Base-by-base conservation (phyloP, 352 stramenopile species). In the Pythium scleroteichum region DNA sequence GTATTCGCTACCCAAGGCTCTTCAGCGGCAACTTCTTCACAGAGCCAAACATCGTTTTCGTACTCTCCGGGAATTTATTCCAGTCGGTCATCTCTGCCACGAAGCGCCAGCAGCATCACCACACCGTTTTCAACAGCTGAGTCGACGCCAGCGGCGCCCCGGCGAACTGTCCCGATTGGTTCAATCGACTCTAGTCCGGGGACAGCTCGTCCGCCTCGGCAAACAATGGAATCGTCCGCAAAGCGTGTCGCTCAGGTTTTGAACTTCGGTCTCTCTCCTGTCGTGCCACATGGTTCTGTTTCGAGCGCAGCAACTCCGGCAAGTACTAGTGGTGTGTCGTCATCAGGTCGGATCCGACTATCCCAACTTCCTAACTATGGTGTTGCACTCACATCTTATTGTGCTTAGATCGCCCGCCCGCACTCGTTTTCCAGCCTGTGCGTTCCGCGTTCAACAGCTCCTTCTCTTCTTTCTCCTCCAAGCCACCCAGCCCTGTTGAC, bases 61-160 rank as follows among this genome's bases (percentile, higher is more conserved):
- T 92, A 92, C 54, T 80, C 72, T 20, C 83, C 83, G 17, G 83
- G 81, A 13, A 88, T 90, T 44, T 90, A 76, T 54, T 92, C 83
- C 14, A 79, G 75, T 29, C 78, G 69, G 17, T 73, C 74, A 14
- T 67, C 72, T 0, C 80, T 80, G 57, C 76, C 72, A 8, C 73
- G 71, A 17, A 65, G 27, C 40, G 66, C 63, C 42, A 64, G 38
- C 27, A 72, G 61, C 17, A 68, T 59, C 13, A 69, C 67, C 26
- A 70, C 27, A 8, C 10, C 52, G 6, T 49, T 41, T 13, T 40
- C 51, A 26, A 23, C 40, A 6, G 29, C 33, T 24, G 39, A 59
- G 0, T 23, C 49, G 14, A 64, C 63, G 27, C 46, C n/a, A 68
- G 26, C 27, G 7, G 23, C 24, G 16, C 23, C 22, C 4, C 13